A percentile compares a stretch with the other conserved stretches of the same genome.
These are phyloP conservation scores for Gracilariopsis chorda DNA, from an alignment of 23 red algal species.

Conservation along the genomic window DNA sequence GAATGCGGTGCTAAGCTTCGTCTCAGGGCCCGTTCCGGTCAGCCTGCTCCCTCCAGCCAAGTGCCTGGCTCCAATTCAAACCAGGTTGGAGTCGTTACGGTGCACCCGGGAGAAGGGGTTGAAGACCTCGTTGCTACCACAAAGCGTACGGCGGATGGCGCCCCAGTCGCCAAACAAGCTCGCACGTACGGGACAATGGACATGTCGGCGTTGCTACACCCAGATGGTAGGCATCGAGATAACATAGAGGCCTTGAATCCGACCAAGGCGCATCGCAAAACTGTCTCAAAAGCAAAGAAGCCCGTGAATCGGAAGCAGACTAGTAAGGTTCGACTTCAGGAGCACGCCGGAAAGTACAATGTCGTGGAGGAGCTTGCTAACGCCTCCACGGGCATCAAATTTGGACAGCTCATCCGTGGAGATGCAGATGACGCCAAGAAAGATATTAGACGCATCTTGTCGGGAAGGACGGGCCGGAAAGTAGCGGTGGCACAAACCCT, in stretches of 20 bases:
- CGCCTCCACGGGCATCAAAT: background rate
- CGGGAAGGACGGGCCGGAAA: background rate
- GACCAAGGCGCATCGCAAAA: background rate
- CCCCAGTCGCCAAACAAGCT: no score
- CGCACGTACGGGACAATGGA: no score
- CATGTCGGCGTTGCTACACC: background rate
- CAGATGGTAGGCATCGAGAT: no score
- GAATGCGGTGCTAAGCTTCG: no score
- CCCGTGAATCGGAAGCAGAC: background rate
- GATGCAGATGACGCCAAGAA: constrained; percentile 5
- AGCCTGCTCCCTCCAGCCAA: no score
- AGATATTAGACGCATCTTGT: background rate
- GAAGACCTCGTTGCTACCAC: background rate
- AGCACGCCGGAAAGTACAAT: constrained; percentile 17
- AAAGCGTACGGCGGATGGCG: no score
- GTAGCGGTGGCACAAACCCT: background rate
- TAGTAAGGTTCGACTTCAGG: background rate
- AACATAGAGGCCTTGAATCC: background rate
- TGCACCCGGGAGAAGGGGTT: background rate
- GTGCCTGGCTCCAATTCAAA: no score
- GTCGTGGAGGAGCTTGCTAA: background rate
- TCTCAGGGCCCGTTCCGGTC: no score
- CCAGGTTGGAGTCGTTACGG: no score
- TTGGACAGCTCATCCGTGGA: constrained; percentile 17
- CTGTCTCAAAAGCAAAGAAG: background rate